phyloP scores from a whole-genome alignment of 805 yeast genomes.

The Lipomyces yamanashiensis region DNA sequence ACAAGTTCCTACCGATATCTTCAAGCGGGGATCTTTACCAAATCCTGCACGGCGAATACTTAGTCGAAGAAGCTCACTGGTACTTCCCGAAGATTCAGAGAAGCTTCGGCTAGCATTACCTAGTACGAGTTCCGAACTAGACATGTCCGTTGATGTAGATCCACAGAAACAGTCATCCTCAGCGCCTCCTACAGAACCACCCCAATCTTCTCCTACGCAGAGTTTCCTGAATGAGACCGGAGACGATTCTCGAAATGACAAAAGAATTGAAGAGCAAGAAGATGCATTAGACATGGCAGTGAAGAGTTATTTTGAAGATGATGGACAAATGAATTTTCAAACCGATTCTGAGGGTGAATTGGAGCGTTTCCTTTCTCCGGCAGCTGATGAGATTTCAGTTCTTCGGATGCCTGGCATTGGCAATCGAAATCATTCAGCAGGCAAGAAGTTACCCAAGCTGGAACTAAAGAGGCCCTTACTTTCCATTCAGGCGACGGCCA shows the following conservation, averaged over 20 bases:
- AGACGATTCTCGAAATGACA: neutral
- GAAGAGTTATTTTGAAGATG: slow-evolving; percentile 2
- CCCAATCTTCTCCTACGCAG: neutral
- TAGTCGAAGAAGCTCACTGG: slow-evolving; percentile 1
- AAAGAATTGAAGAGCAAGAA: slow-evolving; percentile 2
- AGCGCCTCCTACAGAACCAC: slow-evolving; percentile 8
- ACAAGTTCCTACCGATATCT: neutral
- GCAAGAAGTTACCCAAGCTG: too few relatives aligned
- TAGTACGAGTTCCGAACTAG: slow-evolving; percentile 18
- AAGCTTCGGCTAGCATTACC: slow-evolving; percentile 19
- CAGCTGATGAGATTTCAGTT: neutral
- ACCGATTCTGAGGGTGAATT: neutral
- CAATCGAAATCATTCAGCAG: too few relatives aligned
- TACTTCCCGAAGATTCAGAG: slow-evolving; percentile 4
- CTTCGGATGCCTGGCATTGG: too few relatives aligned
- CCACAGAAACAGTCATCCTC: slow-evolving; percentile 29
- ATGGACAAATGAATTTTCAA: neutral
- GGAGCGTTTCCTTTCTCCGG: neutral
- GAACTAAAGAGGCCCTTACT: too few relatives aligned
- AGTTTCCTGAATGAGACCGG: neutral
- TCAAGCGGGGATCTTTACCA: neutral
- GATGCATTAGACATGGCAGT: neutral
- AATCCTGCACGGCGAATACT: neutral
- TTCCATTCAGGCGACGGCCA: too few relatives aligned
- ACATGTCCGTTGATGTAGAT: slow-evolving; percentile 18